Evolutionary conservation across 176 grass and related monocot species (phyloP).

Genomic region (bread wheat (Triticum aestivum)): DNA sequence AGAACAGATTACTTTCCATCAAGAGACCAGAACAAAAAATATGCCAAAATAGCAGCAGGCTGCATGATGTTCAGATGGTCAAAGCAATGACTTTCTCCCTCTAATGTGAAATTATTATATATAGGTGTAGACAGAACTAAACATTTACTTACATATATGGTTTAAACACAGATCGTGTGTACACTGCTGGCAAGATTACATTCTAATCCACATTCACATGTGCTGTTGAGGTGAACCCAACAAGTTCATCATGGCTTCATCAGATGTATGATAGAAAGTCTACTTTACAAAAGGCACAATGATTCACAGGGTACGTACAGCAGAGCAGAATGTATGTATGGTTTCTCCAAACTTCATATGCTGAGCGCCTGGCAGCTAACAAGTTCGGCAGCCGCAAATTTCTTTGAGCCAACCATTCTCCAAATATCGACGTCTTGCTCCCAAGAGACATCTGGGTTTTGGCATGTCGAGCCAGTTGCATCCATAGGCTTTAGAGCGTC

Average conservation of each 20-base stretch:
- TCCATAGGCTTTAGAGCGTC: conserved; percentile 16
- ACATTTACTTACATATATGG: background rate
- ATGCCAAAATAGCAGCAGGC: no score
- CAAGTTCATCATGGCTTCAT: background rate
- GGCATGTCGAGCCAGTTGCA: conserved; percentile 21
- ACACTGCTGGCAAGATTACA: background rate
- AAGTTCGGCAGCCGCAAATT: conserved; percentile 59
- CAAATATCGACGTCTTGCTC: conserved; percentile 48
- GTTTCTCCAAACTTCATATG: conserved; percentile 38
- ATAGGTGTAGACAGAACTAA: background rate
- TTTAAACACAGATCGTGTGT: background rate
- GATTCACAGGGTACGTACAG: background rate
- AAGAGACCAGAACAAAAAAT: no score
- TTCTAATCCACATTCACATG: background rate
- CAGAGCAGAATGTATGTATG: background rate
- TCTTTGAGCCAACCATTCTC: conserved; percentile 53
- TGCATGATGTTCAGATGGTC: no score
- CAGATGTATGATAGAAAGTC: background rate
- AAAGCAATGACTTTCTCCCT: background rate
- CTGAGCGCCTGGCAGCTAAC: conserved; percentile 66
- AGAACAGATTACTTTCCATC: no score
- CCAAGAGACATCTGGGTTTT: conserved; percentile 1
- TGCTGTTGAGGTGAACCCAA: background rate
- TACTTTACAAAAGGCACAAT: background rate
- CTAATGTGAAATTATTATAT: background rate